A percentile compares a stretch with the other conserved stretches of the same genome.
Conservation (phyloP, 495 filamentous ascomycete genomes). For the Evansstolkia leycettana region DNA sequence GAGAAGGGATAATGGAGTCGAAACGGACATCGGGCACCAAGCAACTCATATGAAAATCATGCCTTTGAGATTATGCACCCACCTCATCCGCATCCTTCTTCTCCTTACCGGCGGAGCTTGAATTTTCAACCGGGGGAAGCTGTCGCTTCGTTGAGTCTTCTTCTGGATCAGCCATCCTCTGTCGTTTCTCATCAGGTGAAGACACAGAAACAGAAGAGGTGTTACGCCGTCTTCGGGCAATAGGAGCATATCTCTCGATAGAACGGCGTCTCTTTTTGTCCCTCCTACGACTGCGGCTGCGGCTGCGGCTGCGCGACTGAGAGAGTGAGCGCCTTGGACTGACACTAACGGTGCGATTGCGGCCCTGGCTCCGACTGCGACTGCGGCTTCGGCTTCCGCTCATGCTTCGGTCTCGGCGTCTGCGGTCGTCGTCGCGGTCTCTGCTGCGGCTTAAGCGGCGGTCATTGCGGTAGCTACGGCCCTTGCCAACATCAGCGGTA, state of each 20-base stretch:
- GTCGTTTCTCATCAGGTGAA: conserved; percentile 36
- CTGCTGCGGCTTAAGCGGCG: conserved; percentile 25
- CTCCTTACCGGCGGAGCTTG: conserved; percentile 11
- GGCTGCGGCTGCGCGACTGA: conserved; percentile 18
- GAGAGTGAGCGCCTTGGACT: conserved; percentile 16
- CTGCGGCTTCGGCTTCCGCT: conserved; percentile 30
- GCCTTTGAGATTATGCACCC: conserved; percentile 26
- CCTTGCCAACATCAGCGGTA: conserved; percentile 40
- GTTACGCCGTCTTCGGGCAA: conserved; percentile 33
- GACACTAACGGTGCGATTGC: conserved; percentile 23
- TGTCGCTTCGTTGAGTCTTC: conserved; percentile 38
- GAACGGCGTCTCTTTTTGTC: conserved; percentile 41
- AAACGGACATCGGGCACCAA: conserved; percentile 1
- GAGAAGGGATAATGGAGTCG: not conserved
- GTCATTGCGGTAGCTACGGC: conserved; percentile 17
- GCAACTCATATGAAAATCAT: conserved; percentile 4
- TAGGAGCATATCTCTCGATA: conserved; percentile 39
- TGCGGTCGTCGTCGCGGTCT: conserved; percentile 19
- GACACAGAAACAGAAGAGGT: conserved; percentile 42
- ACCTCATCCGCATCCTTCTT: conserved; percentile 30
- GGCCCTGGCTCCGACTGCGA: conserved; percentile 29
- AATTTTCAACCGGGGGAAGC: conserved; percentile 15
- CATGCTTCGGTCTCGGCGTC: conserved; percentile 27
- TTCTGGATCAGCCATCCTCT: conserved; percentile 49
- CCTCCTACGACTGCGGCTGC: conserved; percentile 23